These are phyloP conservation scores for Heterotrichella gracilis DNA, from an alignment of 352 stramenopile genomes.

Conservation along the genomic window DNA sequence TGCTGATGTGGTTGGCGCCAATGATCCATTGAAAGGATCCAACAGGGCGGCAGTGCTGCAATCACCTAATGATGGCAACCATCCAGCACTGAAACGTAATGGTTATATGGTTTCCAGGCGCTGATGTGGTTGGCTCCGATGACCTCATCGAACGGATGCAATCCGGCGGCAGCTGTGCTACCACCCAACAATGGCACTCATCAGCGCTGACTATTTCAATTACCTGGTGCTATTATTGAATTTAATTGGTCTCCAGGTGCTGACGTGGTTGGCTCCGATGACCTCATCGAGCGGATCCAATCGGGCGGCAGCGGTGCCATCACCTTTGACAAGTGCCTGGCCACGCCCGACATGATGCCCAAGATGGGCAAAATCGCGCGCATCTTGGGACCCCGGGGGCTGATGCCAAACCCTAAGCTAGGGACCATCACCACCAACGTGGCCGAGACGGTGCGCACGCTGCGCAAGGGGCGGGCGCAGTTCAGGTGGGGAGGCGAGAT, in stretches of 20 bases:
- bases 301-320: constrained; percentile 30
- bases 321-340: constrained; percentile 47
- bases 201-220: no score
- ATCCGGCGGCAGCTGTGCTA: no score
- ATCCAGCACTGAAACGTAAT: no score
- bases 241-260: no score
- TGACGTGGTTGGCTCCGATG: constrained; percentile 46
- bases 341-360: constrained; percentile 55
- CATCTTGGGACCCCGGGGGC: constrained; percentile 58
- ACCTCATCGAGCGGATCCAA: constrained; percentile 47
- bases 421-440: constrained; percentile 65
- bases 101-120: no score
- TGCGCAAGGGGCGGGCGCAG: constrained; percentile 13
- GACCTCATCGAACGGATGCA: constrained; percentile 49
- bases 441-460: constrained; percentile 30
- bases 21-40: no score
- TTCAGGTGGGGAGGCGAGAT: no score
- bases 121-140: constrained; percentile 47
- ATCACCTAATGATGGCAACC: no score
- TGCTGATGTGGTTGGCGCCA: no score
- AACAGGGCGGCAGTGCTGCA: no score
- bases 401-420: constrained; percentile 91
- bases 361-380: constrained; percentile 53
- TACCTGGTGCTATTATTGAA: no score
- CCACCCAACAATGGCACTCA: no score